phyloP scores from a whole-genome alignment of 768 basidiomycete species.

The Leccinum variicolor region DNA sequence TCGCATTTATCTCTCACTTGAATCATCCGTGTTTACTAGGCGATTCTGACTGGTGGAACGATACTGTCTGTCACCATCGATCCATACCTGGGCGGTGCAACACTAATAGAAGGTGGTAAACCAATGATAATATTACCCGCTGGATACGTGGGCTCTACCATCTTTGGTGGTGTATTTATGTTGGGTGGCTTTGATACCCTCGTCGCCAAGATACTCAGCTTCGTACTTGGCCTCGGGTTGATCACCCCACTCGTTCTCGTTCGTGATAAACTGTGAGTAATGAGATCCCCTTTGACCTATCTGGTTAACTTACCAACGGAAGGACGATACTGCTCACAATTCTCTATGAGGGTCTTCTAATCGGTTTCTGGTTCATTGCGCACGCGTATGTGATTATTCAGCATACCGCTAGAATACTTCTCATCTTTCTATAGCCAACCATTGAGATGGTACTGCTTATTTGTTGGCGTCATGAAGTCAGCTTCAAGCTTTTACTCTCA shows the following conservation, averaged over 20 bases:
- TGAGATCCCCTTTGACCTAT: background rate
- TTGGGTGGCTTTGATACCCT: slow-evolving; percentile 86
- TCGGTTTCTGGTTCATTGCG: slow-evolving; percentile 95
- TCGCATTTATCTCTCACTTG: slow-evolving; percentile 3
- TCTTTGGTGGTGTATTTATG: slow-evolving; percentile 80
- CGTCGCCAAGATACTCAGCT: slow-evolving; percentile 89
- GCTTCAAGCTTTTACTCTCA: slow-evolving; percentile 25
- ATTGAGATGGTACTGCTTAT: slow-evolving; percentile 79
- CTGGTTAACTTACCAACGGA: slow-evolving; percentile 14
- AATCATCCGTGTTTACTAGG: slow-evolving; percentile 39
- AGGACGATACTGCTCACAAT: slow-evolving; percentile 86
- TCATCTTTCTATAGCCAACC: slow-evolving; percentile 51
- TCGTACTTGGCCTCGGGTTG: slow-evolving; percentile 83
- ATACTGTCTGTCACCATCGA: slow-evolving; percentile 82
- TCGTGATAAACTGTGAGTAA: slow-evolving; percentile 80
- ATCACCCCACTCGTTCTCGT: slow-evolving; percentile 84
- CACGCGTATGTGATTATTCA: slow-evolving; percentile 62
- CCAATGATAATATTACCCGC: slow-evolving; percentile 70
- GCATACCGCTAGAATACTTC: slow-evolving; percentile 3
- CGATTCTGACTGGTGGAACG: slow-evolving; percentile 74
- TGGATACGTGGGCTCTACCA: slow-evolving; percentile 79
- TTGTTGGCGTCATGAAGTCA: slow-evolving; percentile 84
- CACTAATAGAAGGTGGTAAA: slow-evolving; percentile 70
- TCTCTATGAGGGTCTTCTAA: slow-evolving; percentile 78
- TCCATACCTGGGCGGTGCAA: slow-evolving; percentile 65